Conservation (phyloP, 495 filamentous ascomycete genomes). For the Pseudevernia furfuracea region DNA sequence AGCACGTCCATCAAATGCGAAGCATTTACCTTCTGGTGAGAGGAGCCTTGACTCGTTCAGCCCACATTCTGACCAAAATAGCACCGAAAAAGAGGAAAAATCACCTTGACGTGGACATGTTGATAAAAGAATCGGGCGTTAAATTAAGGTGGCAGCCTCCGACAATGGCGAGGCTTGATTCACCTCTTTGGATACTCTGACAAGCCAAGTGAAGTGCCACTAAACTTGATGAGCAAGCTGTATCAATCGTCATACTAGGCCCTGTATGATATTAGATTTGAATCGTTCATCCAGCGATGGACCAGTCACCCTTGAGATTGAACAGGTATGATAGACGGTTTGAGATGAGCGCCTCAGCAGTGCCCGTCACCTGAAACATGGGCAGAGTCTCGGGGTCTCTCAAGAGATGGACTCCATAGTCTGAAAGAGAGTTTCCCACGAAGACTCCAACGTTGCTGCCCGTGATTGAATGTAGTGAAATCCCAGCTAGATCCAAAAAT, state of each 20-base stretch:
- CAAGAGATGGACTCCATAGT: conserved; percentile 20
- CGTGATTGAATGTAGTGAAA: conserved; percentile 20
- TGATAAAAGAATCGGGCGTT: conserved; percentile 7
- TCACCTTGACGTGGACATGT: conserved; percentile 17
- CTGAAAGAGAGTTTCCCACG: conserved; percentile 9
- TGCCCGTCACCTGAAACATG: neutral
- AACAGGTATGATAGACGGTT: conserved; percentile 44
- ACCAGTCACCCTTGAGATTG: conserved; percentile 40
- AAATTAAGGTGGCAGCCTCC: conserved; percentile 35
- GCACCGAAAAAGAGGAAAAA: neutral
- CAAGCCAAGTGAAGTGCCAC: conserved; percentile 26
- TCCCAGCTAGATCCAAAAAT: conserved; percentile 9
- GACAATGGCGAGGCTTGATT: conserved; percentile 28
- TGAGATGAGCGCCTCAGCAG: conserved; percentile 30
- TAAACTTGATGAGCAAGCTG: conserved; percentile 42
- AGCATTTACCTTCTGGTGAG: neutral
- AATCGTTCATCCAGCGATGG: too few relatives aligned
- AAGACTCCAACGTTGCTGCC: conserved; percentile 25
- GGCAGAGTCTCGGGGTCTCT: conserved; percentile 21
- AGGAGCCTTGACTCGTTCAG: conserved; percentile 9
- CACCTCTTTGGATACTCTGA: conserved; percentile 11
- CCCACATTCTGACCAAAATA: neutral
- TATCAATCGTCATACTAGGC: conserved; percentile 43
- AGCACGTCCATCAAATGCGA: conserved; percentile 3
- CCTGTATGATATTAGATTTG: too few relatives aligned